Conservation (phyloP, 2,329 filamentous ascomycete species). For the Aspergillus fructus region DNA sequence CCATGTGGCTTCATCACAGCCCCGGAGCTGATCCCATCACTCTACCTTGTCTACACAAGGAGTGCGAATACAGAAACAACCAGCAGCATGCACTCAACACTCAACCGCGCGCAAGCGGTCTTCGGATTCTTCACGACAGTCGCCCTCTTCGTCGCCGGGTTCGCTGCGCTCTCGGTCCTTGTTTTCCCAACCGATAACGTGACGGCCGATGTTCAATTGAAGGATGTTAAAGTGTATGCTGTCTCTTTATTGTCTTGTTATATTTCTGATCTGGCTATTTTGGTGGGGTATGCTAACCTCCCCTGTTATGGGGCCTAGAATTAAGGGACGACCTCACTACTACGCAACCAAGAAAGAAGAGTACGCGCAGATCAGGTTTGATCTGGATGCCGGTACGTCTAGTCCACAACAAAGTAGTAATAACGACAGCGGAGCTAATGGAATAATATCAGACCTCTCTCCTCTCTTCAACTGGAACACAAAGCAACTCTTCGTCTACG, state of each 20-base stretch:
- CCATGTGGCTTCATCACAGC: constrained; percentile 17
- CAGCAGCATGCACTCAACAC: constrained; percentile 74
- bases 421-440: background rate
- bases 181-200: constrained; percentile 52
- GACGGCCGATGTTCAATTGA: constrained; percentile 51
- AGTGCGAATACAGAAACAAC: background rate
- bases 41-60: background rate
- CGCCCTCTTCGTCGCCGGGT: constrained; percentile 72
- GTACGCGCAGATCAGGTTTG: constrained; percentile 92
- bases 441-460: constrained; percentile 63
- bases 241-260: background rate
- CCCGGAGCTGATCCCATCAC: background rate
- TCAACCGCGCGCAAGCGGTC: constrained; percentile 83
- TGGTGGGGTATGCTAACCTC: constrained; percentile 7
- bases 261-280: background rate
- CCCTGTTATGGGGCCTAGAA: constrained; percentile 48
- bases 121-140: constrained; percentile 99
- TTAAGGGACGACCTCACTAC: constrained; percentile 92
- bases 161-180: constrained; percentile 80
- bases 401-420: no score
- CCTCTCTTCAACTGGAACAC: constrained; percentile 99
- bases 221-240: constrained; percentile 79
- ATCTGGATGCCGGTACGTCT: constrained; percentile 69
- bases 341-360: constrained; percentile 91
- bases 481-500: constrained; percentile 95